These are phyloP conservation scores for Bretziella fagacearum DNA, from an alignment of 2,329 filamentous ascomycete species.

Conservation along the genomic window DNA sequence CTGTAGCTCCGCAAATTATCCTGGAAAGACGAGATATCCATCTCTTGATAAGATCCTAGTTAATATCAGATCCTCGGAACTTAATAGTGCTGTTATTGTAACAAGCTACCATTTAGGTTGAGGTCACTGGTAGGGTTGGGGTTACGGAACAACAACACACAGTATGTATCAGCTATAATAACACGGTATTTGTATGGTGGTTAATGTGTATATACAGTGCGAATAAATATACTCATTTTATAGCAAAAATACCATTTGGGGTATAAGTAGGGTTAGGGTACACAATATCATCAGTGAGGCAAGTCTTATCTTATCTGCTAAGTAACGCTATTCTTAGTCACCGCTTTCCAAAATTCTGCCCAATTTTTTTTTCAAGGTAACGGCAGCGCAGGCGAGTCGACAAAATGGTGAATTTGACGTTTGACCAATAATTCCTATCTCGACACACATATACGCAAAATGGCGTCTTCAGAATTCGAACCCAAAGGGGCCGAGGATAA, in stretches of 20 bases:
- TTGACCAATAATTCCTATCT: background rate
- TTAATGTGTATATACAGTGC: too few species aligned
- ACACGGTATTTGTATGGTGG: background rate
- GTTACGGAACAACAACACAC: background rate
- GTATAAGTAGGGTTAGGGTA: background rate
- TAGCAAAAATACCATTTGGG: too few species aligned
- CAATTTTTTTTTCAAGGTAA: slow-evolving; percentile 9
- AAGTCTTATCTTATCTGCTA: background rate
- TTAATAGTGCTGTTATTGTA: background rate
- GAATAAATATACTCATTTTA: too few species aligned
- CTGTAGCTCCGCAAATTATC: background rate
- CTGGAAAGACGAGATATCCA: background rate
- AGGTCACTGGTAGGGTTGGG: background rate
- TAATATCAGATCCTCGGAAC: too few species aligned
- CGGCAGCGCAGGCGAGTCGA: background rate
- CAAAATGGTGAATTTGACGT: background rate
- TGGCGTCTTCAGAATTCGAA: slow-evolving; percentile 10
- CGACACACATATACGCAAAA: background rate
- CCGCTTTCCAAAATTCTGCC: slow-evolving; percentile 11
- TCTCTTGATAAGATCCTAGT: too few species aligned
- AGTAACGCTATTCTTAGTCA: too few species aligned
- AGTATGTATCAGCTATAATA: background rate
- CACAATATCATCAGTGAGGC: slow-evolving; percentile 6
- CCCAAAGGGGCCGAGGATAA: slow-evolving; percentile 27
- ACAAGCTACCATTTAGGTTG: background rate